Evolutionary conservation across 2,329 filamentous ascomycete species (phyloP).

Genomic region (Hymenoscyphus albidus): DNA sequence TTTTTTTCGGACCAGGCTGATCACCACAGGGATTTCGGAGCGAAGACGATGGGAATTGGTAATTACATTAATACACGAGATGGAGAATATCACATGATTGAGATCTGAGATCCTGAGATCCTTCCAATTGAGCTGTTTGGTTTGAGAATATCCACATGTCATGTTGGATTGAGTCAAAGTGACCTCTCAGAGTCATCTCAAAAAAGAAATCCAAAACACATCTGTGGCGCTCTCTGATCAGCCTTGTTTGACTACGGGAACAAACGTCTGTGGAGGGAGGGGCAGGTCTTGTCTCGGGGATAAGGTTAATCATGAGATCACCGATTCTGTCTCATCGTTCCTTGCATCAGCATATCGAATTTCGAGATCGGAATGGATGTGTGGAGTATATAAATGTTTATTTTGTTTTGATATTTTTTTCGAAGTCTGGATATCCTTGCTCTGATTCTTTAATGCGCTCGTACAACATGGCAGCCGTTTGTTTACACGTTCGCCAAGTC

Average conservation of each 20-base stretch:
- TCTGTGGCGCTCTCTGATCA: neutral
- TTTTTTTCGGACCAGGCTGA: neutral
- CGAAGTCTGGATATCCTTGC: too few species aligned
- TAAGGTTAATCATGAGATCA: neutral
- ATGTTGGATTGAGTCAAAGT: neutral
- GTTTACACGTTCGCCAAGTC: neutral
- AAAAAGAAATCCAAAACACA: neutral
- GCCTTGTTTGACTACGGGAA: neutral
- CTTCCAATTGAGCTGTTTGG: neutral
- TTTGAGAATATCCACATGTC: neutral
- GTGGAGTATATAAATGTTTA: too few species aligned
- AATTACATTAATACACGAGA: neutral
- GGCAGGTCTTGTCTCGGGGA: neutral
- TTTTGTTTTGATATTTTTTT: too few species aligned
- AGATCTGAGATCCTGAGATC: neutral
- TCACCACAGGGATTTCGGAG: slow-evolving; percentile 5
- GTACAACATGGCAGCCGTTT: neutral
- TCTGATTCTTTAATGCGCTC: too few species aligned
- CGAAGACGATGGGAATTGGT: neutral
- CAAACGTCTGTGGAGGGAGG: neutral
- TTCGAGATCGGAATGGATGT: too few species aligned
- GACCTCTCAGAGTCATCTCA: neutral
- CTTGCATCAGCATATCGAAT: neutral
- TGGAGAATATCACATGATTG: slow-evolving; percentile 5
- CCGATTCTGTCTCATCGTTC: neutral